A percentile compares a stretch with the other conserved stretches of the same genome.
Evolutionary conservation across 257 asterid genomes (phyloP).

Genomic region (Solanum clarkiae): DNA sequence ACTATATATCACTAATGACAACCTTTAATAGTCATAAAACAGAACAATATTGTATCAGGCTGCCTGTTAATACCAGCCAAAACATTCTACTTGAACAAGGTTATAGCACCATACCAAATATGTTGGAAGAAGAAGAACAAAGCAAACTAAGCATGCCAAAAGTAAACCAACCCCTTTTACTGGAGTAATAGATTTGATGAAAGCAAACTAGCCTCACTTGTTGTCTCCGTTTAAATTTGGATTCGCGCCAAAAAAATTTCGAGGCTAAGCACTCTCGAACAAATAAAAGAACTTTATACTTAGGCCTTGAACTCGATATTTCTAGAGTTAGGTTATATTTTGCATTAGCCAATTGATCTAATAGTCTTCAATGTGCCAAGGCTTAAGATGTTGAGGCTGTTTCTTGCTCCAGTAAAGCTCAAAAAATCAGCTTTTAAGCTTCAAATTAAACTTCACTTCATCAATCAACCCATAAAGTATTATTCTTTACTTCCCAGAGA

Average conservation of each 20-base stretch:
- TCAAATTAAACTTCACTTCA: neutral
- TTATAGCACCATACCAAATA: too few relatives aligned
- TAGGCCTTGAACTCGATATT: neutral
- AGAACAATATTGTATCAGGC: too few relatives aligned
- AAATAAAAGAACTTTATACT: neutral
- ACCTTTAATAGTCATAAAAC: neutral
- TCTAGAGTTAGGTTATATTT: neutral
- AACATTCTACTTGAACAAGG: too few relatives aligned
- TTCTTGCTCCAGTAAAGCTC: neutral
- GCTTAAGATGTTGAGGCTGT: neutral
- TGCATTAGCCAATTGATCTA: neutral
- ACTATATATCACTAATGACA: neutral
- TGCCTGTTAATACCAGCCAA: too few relatives aligned
- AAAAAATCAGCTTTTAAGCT: neutral
- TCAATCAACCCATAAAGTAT: neutral
- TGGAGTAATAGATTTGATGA: neutral
- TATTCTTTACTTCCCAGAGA: slow-evolving; percentile 17
- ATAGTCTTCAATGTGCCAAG: neutral
- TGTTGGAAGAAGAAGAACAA: too few relatives aligned
- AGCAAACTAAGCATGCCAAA: too few relatives aligned
- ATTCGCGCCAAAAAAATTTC: neutral
- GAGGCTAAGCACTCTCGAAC: neutral
- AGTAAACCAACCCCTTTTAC: too few relatives aligned
- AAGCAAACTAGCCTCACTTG: neutral
- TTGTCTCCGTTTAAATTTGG: neutral